Conservation (phyloP, 495 filamentous ascomycete genomes). For the Lepraria neglecta region DNA sequence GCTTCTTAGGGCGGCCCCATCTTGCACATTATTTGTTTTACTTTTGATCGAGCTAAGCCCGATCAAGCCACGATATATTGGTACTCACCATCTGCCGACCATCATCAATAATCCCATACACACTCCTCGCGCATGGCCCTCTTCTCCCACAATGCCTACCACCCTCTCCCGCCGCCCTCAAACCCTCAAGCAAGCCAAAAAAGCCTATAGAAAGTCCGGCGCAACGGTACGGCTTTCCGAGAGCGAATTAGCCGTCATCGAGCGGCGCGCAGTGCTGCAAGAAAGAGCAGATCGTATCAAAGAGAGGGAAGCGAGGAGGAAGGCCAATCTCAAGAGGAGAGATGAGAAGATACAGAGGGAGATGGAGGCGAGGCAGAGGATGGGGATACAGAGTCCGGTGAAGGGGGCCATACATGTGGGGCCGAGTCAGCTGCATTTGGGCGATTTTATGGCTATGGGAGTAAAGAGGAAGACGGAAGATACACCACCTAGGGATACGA, state of each 20-base stretch:
- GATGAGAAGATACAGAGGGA: conserved; percentile 29
- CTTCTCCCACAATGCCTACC: conserved; percentile 19
- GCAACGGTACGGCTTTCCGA: conserved; percentile 20
- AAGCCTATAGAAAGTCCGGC: conserved; percentile 27
- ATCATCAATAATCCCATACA: background rate
- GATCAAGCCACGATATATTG: background rate
- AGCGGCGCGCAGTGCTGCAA: conserved; percentile 20
- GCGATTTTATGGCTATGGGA: conserved; percentile 14
- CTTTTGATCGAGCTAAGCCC: background rate
- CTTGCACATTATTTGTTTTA: too few relatives aligned
- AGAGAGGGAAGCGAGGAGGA: conserved; percentile 23
- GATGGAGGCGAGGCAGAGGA: conserved; percentile 23
- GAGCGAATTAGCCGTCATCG: conserved; percentile 18
- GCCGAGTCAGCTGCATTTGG: conserved; percentile 20
- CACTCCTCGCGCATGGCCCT: background rate
- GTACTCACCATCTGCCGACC: background rate
- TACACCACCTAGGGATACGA: conserved; percentile 2
- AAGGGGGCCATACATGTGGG: conserved; percentile 20
- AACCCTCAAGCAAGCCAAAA: conserved; percentile 27
- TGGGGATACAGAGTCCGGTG: conserved; percentile 19
- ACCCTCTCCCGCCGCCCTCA: conserved; percentile 17
- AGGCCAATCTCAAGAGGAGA: conserved; percentile 25
- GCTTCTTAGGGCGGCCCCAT: too few relatives aligned
- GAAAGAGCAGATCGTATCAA: conserved; percentile 26
- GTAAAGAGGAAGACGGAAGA: conserved; percentile 9